phyloP scores from a whole-genome alignment of 805 yeast species.

The Torulaspora delbrueckii region DNA sequence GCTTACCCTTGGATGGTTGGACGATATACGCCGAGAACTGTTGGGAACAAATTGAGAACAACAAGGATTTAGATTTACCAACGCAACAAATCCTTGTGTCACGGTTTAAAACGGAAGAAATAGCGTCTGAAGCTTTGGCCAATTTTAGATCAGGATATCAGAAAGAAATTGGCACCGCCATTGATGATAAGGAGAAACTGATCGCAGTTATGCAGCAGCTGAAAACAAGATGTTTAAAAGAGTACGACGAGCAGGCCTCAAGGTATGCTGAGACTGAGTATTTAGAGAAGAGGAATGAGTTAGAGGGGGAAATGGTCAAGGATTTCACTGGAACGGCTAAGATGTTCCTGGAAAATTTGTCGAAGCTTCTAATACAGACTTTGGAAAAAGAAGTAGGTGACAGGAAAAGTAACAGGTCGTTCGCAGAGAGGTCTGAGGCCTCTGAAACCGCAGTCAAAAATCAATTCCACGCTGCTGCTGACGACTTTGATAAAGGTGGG shows the following conservation, averaged over 20 bases:
- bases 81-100: conserved; percentile 96
- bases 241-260: conserved; percentile 69
- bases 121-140: conserved; percentile 50
- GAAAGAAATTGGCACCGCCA: conserved; percentile 27
- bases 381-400: conserved; percentile 29
- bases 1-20: conserved; percentile 95
- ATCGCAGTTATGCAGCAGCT: conserved; percentile 43
- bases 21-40: conserved; percentile 81
- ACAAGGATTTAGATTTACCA: conserved; percentile 92
- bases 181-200: conserved; percentile 32
- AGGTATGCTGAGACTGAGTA: conserved; percentile 68
- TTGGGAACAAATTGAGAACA: conserved; percentile 90
- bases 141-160: conserved; percentile 39
- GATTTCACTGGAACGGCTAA: conserved; percentile 44
- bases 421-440: conserved; percentile 32
- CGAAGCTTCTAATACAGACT: conserved; percentile 31
- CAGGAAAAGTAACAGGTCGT: conserved; percentile 29
- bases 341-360: conserved; percentile 38
- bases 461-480: conserved; percentile 14
- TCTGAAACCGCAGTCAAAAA: conserved; percentile 29
- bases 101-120: conserved; percentile 90
- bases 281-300: conserved; percentile 49
- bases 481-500: conserved; percentile 35
- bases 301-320: conserved; percentile 46
- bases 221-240: conserved; percentile 43